Conservation (phyloP, 129 eudicot species). For the Rutidosis leptorrhynchoides region DNA sequence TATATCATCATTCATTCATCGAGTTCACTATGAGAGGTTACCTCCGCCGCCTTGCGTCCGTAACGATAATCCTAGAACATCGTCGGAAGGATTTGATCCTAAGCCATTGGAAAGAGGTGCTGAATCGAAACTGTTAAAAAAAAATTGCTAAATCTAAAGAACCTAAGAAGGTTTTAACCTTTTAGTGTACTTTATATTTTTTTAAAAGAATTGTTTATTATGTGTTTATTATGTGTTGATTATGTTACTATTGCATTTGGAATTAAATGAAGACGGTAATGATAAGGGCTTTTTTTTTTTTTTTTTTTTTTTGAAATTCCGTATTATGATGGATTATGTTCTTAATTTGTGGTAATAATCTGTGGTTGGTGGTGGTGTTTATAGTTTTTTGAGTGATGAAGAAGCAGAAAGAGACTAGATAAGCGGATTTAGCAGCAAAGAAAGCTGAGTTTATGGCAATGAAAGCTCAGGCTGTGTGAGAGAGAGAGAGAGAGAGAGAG, state of each 20-base stretch:
- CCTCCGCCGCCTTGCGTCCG: conserved; percentile 38
- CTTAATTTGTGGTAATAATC: conserved; percentile 1
- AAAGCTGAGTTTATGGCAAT: conserved; percentile 63
- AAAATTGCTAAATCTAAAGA: conserved; percentile 48
- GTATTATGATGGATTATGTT: background rate
- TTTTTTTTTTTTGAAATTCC: background rate
- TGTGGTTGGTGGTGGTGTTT: conserved; percentile 27
- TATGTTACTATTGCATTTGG: background rate
- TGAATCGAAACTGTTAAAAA: conserved; percentile 45
- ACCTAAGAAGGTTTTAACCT: conserved; percentile 56
- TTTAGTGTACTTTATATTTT: conserved; percentile 11
- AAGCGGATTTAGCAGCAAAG: conserved; percentile 47
- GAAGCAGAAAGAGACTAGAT: conserved; percentile 87
- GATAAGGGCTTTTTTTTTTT: background rate
- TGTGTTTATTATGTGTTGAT: background rate
- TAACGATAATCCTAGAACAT: conserved; percentile 74
- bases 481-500: conserved; percentile 88
- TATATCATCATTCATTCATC: too few relatives aligned
- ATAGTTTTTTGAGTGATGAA: conserved; percentile 67
- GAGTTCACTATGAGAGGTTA: too few relatives aligned
- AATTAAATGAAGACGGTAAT: background rate
- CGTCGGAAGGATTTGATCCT: conserved; percentile 88
- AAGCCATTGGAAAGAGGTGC: conserved; percentile 86
- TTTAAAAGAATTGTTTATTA: background rate
- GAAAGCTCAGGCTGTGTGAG: conserved; percentile 77